phyloP scores from a whole-genome alignment of 495 filamentous ascomycete genomes.

The Bacidia gigantensis region DNA sequence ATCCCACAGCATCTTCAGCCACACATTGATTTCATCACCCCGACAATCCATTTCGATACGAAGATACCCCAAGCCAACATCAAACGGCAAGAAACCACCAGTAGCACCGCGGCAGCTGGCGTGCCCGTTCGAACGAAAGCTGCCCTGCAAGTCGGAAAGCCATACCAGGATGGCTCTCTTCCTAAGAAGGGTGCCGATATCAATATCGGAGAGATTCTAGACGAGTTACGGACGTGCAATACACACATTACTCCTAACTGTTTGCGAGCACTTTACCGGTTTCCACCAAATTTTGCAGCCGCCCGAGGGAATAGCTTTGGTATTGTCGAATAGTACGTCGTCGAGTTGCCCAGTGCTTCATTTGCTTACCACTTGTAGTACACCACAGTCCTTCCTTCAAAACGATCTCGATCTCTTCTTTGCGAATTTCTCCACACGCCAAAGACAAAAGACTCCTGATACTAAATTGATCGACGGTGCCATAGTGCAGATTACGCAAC shows the following conservation, averaged over 20 bases:
- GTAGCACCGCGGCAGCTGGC: conserved; percentile 15
- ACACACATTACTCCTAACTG: conserved; percentile 39
- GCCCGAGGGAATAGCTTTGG: conserved; percentile 36
- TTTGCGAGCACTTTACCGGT: conserved; percentile 38
- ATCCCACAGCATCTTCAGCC: conserved; percentile 35
- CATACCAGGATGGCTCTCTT: conserved; percentile 13
- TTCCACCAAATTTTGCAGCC: conserved; percentile 28
- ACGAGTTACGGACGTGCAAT: conserved; percentile 27
- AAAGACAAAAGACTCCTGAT: conserved; percentile 30
- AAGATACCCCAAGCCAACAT: conserved; percentile 15
- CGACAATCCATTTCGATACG: conserved; percentile 26
- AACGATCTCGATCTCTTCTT: conserved; percentile 49
- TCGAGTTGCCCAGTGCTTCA: not conserved
- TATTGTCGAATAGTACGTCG: conserved; percentile 8
- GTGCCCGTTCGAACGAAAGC: conserved; percentile 21
- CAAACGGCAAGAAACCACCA: not conserved
- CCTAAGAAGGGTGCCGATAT: conserved; percentile 23
- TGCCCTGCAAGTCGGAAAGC: conserved; percentile 13
- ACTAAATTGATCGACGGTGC: conserved; percentile 33
- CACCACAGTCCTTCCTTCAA: conserved; percentile 30
- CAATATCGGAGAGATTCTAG: conserved; percentile 15
- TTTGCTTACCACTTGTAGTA: conserved; percentile 12
- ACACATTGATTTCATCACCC: conserved; percentile 47
- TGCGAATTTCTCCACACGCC: conserved; percentile 30
- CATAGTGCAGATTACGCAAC: conserved; percentile 21